Base-by-base conservation (phyloP, 441 rosid genomes). In the Arabidopsis hybrid region DNA sequence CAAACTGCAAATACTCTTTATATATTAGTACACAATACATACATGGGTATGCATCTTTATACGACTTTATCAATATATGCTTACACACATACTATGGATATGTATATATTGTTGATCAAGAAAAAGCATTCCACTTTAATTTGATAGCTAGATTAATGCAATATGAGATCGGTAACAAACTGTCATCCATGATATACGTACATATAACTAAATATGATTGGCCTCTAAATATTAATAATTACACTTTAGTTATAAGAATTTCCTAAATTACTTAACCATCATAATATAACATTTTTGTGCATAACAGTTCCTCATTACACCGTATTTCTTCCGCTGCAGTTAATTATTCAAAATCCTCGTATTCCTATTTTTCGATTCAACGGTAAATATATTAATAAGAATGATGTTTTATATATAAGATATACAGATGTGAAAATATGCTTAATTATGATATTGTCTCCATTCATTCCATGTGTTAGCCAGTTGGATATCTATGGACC, bases 381-480 rank as follows among this genome's bases (percentile, higher is more conserved):
- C 11, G 21, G 17, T 52, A 26, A 14, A 46, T n/a, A 4, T 52
- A 62, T 29, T 29, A 2, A 29, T 71, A 73, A 76, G 67, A 80
- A 59, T 68, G 38, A 65, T 72, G 43, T 21, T 47, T 14, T 65
- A 10, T 38, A 13, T 0, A 34, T 16, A 14, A 29, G 11, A 39
- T 9, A 29, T 16, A 56, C 4, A 17, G 8, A 26, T 35, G 64
- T 7, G 4, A 50, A 65, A 60, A 18, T 51, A 58, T 17, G 45
- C 21, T 64, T 17, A 38, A 31, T 7, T 43, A 55, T 64, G 47
- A 52, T 59, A 2, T 42, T 60, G 18, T 68, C 21, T 62, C 12
- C 32, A 53, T 60, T 29, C 79, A 61, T 75, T 52, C 36, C 79
- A 69, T 76, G 60, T 76, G 75, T 63, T 35, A 55, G 47, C 55